Base-by-base conservation (phyloP, 805 yeast genomes). In the Cyberlindnera saturnus region DNA sequence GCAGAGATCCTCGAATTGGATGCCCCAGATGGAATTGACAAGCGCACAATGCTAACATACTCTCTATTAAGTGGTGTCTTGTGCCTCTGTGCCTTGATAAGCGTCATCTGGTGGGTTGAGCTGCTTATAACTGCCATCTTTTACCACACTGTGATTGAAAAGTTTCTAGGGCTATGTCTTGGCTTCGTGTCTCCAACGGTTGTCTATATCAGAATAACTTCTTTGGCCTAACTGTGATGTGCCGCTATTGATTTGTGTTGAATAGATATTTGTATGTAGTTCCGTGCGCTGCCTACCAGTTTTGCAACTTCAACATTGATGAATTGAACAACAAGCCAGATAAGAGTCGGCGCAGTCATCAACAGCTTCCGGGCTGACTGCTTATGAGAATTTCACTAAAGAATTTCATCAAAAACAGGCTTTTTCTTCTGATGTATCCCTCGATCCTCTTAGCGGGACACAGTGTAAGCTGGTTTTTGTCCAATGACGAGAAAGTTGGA, bases 141-240 rank as follows among this genome's bases (percentile, higher is more conserved):
- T 38, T 49, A 49, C 39, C 53, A 49, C 30, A 46, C 50, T 0
- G 11, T 41, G 5, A 6, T 15, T 11, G 53, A 49, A 36, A 49
- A 49, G 34, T 5, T 45, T 3, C 6, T 40, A 8, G 53, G 53
- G 0, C 34, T 47, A 6, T 1, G 20, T 1, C n/a, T 41, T 10
- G 53, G 53, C 1, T 42, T 45, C 19, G 2, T 36, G 2, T 15
- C 45, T 1, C 48, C 48, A 1, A 4, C 42, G 5, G 1, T 23
- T 0, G 42, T 42, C 4, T 48, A 43, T 35, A 11, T 28, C 7
- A 19, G 26, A 17, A 6, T 35, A 14, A 18, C 26, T 11, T 17
- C 28, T 23, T 13, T 23, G 10, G 7, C 14, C 26, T 15, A 6
- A 23, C 28, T 9, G 11, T 23, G 28, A 23, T 6, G 6, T 23